Conservation (phyloP, 129 eudicot species). For the Apium graveolens region DNA sequence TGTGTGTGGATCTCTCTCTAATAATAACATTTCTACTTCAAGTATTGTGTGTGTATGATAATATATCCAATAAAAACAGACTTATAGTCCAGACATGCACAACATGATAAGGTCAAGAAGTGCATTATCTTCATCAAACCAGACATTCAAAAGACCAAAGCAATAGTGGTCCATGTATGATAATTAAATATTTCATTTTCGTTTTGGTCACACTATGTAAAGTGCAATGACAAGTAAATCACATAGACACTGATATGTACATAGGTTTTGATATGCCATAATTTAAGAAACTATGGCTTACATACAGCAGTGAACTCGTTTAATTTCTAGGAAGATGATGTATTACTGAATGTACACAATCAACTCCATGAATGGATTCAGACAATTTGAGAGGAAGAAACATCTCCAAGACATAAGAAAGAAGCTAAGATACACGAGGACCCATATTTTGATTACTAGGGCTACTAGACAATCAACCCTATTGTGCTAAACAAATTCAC, state of each 20-base stretch:
- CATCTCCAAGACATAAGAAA: not conserved
- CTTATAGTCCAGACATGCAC: not conserved
- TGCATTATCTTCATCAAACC: not conserved
- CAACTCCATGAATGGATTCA: not conserved
- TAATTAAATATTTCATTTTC: not conserved
- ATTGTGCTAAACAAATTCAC: not conserved
- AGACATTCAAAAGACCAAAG: not conserved
- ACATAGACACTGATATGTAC: not conserved
- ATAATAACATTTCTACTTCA: not conserved
- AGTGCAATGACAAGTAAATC: not conserved
- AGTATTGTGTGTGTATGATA: slow-evolving; percentile 2
- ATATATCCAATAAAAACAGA: slow-evolving; percentile 26
- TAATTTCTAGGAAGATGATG: not conserved
- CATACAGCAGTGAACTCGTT: no score
- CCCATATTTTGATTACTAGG: not conserved
- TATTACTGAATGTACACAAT: no score
- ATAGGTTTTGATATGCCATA: not conserved
- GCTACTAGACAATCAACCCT: not conserved
- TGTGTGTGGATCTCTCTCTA: not conserved
- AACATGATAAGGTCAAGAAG: not conserved
- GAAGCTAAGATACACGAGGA: not conserved
- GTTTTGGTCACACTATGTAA: not conserved
- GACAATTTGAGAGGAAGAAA: not conserved
- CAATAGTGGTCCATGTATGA: not conserved
- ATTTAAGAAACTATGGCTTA: no score